These are phyloP conservation scores for Datura wrightii DNA, from an alignment of 257 asterid species.

Conservation along the genomic window DNA sequence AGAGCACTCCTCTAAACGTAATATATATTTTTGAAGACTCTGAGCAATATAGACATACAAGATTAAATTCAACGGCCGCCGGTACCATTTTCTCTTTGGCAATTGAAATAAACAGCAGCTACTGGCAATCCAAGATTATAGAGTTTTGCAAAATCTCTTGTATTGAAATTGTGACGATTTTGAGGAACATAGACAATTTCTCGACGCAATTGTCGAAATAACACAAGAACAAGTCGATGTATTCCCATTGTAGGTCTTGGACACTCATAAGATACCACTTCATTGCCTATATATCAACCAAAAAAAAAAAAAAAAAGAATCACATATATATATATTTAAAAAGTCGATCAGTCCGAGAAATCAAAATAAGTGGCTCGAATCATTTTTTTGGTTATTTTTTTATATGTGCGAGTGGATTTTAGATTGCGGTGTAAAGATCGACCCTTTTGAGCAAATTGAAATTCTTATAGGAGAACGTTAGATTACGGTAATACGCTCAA, in stretches of 20 bases:
- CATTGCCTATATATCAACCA: constrained; percentile 48
- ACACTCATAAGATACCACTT: constrained; percentile 63
- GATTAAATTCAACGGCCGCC: constrained; percentile 42
- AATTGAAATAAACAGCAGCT: constrained; percentile 57
- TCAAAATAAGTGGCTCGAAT: too few species aligned
- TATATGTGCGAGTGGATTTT: too few species aligned
- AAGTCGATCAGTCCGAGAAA: too few species aligned
- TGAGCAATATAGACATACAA: background rate
- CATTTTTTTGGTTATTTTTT: too few species aligned
- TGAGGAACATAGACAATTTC: constrained; percentile 63
- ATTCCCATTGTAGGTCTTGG: constrained; percentile 72
- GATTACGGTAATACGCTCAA: too few species aligned
- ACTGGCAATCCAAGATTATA: constrained; percentile 68
- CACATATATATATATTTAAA: too few species aligned
- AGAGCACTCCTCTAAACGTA: background rate
- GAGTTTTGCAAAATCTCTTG: constrained; percentile 57
- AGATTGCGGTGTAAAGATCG: too few species aligned
- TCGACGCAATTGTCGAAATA: constrained; percentile 59
- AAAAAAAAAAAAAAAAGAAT: background rate
- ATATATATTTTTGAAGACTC: background rate
- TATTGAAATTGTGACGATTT: constrained; percentile 70
- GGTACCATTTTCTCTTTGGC: constrained; percentile 59
- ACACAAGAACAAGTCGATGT: constrained; percentile 54
- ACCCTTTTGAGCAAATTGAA: too few species aligned
- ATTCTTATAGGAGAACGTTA: too few species aligned